These are phyloP conservation scores for Pythium phragmitis DNA, from an alignment of 352 stramenopile genomes.

Conservation along the genomic window DNA sequence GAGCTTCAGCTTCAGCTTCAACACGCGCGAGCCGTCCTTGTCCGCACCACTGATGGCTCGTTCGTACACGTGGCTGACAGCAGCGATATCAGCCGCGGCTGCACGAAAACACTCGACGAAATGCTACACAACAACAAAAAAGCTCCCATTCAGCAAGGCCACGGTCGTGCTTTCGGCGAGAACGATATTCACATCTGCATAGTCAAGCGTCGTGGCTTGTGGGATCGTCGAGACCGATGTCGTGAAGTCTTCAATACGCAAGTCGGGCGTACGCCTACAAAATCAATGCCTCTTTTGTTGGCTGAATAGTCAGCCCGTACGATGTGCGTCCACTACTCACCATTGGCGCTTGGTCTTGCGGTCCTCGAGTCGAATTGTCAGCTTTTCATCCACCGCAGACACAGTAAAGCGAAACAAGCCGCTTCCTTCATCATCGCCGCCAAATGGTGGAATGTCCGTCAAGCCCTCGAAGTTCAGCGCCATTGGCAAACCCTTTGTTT, in stretches of 20 bases:
- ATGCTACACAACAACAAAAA: neutral
- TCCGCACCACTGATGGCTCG: neutral
- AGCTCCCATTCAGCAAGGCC: neutral
- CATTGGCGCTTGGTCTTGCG: slow-evolving; percentile 1
- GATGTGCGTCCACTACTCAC: neutral
- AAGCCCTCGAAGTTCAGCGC: neutral
- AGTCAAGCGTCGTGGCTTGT: neutral
- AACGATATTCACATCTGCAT: neutral
- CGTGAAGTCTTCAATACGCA: neutral
- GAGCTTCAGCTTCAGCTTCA: neutral
- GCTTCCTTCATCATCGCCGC: neutral
- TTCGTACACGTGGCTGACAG: too few species aligned
- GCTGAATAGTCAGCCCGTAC: neutral
- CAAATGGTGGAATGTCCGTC: neutral
- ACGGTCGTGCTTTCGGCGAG: neutral
- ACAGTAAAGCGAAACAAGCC: neutral
- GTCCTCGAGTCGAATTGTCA: neutral
- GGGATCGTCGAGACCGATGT: neutral
- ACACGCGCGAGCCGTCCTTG: neutral
- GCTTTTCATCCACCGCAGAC: neutral
- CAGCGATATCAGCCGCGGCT: neutral
- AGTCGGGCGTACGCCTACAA: neutral
- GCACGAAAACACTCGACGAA: neutral
- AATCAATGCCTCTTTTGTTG: neutral
- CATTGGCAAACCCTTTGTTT: neutral